Evolutionary conservation across 495 filamentous ascomycete species (phyloP), one percentile per base, ranked within the genome.

Genomic region (Penicillium diatomitis): DNA sequence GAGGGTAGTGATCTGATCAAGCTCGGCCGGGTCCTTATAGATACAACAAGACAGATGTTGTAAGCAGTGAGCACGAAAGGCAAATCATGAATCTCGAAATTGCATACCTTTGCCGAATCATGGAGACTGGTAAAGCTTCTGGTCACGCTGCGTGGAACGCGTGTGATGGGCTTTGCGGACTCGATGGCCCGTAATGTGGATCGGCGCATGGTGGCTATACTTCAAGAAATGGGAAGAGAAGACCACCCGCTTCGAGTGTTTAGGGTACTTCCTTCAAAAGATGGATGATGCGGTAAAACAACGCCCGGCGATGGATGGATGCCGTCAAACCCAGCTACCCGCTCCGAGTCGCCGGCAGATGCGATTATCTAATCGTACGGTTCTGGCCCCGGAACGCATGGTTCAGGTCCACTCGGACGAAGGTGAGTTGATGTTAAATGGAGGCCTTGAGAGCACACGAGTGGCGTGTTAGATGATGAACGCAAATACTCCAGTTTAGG

Each of bases 1-100:
- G 29, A 99, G 81, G 6, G 82, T 89, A 32, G 90, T 95, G 54
- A 97, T 83, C 58, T 84, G 75, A 69, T 96, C 90, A 56, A 94
- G 78, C 51, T 94, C 87, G 31, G 81, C 83, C 8, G 90, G 88
- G 62, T 97, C 92, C 90, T 96, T 49, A 39, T 42, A 12, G 49
- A 41, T 42, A n/a, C 5, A 34, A 38, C 20, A 38, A 4, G 34
- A 45, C 38, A 50, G 27, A 11, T 36, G 46, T 61, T 43, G 58
- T 54, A 41, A 8, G 31, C 31, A 34, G 27, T 27, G 11, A 12
- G 5, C 5, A 38, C 8, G 46, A 12, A 2, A 40, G 12, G 30
- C 3, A 31, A 12, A 3, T 32, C 11, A 10, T 33, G 3, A 4
- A 10, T 12, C 43, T 12, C 31, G 28, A 37, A 32, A 27, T 7